Base-by-base conservation (phyloP, 306 rosid genomes). In the Prosopis cineraria region DNA sequence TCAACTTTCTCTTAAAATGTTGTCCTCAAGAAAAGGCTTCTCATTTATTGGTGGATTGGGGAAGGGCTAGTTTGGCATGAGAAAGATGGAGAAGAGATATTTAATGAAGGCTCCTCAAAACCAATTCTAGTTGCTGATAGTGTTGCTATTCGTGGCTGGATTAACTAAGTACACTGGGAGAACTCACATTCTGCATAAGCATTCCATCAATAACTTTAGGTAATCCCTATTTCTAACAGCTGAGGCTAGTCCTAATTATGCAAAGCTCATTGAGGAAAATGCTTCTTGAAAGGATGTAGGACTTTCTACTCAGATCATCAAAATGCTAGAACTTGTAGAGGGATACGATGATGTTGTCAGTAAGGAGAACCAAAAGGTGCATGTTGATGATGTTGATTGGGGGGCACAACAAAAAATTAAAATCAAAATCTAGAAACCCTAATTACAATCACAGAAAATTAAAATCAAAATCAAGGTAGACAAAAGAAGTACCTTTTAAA, bases 21-120 rank as follows among this genome's bases (percentile, higher is more conserved):
- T 24, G 84, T 81, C 40, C 72, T 87, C 20, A 77, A 53, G 45
- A 87, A 79, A 70, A 85, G 84, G 27, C 85, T 70, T 8, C 22
- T 74, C 37, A 85, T 84, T 41, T 75, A 82, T 4, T 87, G 88
- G 90, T 87, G 90, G 88, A 80, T 87, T 73, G 90, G 90, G 37
- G 90, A 80, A 56, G 79, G 81, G 14, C 58, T 83, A 44, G 27
- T 83, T 0, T 5, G 3, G 3, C 9, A 30, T 0, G 82, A 83
- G 44, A 72, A 80, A 25, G 19, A 5, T 5, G 87, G 87, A 0
- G 82, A 55, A 31, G 41, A 68, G 0, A 16, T 62, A 2, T 78
- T 86, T 1, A 8, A 40, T 0, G 33, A 53, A n/a, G n/a, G n/a
- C n/a, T n/a, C n/a, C n/a, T n/a, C n/a, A n/a, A n/a, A n/a, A n/a